Conservation (phyloP, 345 rosid genomes). For the Psidium guajava region DNA sequence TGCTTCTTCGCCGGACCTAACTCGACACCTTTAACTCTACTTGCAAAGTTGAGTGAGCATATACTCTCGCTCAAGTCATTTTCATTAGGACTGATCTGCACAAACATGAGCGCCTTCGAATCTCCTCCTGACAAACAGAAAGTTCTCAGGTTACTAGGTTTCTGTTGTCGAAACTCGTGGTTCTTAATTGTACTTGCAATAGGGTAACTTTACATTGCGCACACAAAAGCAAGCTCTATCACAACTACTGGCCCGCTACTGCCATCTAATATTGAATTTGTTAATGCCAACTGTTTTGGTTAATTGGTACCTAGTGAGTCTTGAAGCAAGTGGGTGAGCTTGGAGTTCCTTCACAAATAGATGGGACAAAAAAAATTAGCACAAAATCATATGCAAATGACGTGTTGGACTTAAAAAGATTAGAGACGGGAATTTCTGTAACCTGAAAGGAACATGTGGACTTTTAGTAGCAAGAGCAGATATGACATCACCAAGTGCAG, state of each 20-base stretch:
- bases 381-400: neutral
- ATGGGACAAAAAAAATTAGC: neutral
- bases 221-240: neutral
- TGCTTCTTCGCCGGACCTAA: conserved; percentile 87
- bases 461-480: conserved; percentile 90
- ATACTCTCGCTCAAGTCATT: conserved; percentile 73
- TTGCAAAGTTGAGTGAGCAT: conserved; percentile 92
- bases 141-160: neutral
- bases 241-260: neutral
- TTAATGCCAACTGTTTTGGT: neutral
- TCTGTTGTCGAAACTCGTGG: neutral
- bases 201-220: neutral
- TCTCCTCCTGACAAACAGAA: conserved; percentile 68
- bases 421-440: neutral
- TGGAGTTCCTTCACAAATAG: conserved; percentile 71
- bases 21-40: conserved; percentile 95
- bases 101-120: conserved; percentile 92
- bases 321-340: conserved; percentile 96
- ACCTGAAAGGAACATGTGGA: conserved; percentile 93
- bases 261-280: neutral
- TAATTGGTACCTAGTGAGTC: conserved; percentile 65
- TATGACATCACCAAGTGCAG: conserved; percentile 98
- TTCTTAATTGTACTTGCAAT: neutral
- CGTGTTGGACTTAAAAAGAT: neutral
- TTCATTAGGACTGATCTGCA: conserved; percentile 91